Percentiles rank a stretch among this genome's conserved stretches.
phyloP scores from a whole-genome alignment of 75 land plant species.

The Pinus albicaulis region DNA sequence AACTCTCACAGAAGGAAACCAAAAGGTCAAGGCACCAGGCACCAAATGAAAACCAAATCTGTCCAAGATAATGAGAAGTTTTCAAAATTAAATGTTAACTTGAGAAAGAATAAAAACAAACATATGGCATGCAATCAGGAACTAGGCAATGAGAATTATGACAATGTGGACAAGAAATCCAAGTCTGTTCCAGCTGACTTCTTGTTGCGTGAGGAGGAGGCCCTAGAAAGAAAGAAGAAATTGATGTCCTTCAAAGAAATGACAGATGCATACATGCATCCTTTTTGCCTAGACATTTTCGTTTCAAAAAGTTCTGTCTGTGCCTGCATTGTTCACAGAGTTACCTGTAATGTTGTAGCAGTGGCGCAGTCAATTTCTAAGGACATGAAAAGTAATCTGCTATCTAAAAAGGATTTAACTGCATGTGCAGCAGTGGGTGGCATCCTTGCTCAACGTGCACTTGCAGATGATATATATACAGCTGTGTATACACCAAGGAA shows the following conservation, averaged over 20 bases:
- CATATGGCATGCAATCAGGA: conserved; percentile 1
- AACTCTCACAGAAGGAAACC: conserved; percentile 34
- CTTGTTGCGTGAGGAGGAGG: conserved; percentile 1
- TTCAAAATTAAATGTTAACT: no score
- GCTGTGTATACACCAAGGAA: conserved; percentile 79
- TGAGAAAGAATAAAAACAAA: conserved; percentile 9
- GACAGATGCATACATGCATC: conserved; percentile 79
- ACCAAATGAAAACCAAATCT: neutral
- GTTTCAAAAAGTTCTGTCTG: conserved; percentile 72
- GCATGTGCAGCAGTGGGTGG: conserved; percentile 79
- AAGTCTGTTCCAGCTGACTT: neutral
- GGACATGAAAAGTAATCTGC: conserved; percentile 67
- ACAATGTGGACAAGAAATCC: neutral
- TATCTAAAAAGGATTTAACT: conserved; percentile 47
- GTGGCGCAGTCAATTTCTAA: conserved; percentile 89
- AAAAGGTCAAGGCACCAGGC: neutral
- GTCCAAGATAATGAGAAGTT: neutral
- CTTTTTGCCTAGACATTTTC: conserved; percentile 82
- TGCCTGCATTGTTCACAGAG: conserved; percentile 80
- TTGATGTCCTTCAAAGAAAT: conserved; percentile 67
- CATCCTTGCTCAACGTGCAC: conserved; percentile 72
- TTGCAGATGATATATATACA: conserved; percentile 85
- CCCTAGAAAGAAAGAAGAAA: conserved; percentile 35
- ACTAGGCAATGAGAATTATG: neutral
- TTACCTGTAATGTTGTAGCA: conserved; percentile 83